Evolutionary conservation across 352 stramenopile species (phyloP).

Genomic region (Blastocystis sp.): DNA sequence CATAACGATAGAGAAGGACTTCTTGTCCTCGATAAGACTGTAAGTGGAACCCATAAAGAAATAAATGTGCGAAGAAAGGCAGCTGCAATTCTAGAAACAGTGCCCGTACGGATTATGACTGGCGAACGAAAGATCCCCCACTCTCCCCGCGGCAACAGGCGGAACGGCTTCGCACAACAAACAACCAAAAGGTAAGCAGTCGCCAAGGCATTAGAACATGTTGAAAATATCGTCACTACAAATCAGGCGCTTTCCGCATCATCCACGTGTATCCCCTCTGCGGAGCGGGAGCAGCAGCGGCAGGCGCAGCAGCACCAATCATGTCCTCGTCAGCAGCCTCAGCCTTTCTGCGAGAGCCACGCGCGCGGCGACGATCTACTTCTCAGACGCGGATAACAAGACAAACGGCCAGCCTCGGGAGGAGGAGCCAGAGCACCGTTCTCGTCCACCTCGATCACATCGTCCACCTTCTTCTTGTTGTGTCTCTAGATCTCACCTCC

Average conservation of each 20-base stretch:
- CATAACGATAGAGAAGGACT: slow-evolving; percentile 35
- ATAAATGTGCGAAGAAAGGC: neutral
- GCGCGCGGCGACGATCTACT: neutral
- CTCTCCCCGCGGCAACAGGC: neutral
- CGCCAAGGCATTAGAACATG: slow-evolving; percentile 39
- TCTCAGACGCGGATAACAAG: neutral
- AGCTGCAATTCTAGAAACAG: neutral
- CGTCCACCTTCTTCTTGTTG: neutral
- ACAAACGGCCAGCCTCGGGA: neutral
- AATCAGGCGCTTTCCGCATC: neutral
- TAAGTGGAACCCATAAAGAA: slow-evolving; percentile 13
- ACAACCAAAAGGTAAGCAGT: neutral
- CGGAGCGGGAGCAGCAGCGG: slow-evolving; percentile 34
- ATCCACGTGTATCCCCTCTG: neutral
- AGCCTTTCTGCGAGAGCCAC: slow-evolving; percentile 45
- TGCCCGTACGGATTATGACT: slow-evolving; percentile 7
- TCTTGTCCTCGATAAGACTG: slow-evolving; percentile 2
- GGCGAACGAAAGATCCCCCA: neutral
- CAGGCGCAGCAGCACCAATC: slow-evolving; percentile 12
- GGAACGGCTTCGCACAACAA: neutral
- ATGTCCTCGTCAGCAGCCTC: slow-evolving; percentile 12
- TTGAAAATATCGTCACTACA: slow-evolving; percentile 58
- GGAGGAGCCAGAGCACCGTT: slow-evolving; percentile 28
- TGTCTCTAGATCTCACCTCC: slow-evolving; percentile 22
- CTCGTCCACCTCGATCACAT: slow-evolving; percentile 1